Evolutionary conservation across 306 rosid species (phyloP).

Genomic region (Dalbergia cultrata): DNA sequence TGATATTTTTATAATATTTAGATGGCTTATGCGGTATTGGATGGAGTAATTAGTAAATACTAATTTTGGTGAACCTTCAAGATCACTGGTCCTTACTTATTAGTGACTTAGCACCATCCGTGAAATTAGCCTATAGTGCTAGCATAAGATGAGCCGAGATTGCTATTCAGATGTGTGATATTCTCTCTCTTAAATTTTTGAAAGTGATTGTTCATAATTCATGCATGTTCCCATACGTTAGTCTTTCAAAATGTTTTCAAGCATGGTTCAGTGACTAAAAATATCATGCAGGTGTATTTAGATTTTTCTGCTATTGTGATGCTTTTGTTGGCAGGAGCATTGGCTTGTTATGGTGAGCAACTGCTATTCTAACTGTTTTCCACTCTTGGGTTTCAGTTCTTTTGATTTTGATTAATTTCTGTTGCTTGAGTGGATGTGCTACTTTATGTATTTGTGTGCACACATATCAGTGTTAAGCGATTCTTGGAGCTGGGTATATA

Average conservation of each 20-base stretch:
- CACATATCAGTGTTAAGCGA: neutral
- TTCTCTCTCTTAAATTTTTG: neutral
- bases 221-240: constrained; percentile 18
- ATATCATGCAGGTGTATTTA: constrained; percentile 81
- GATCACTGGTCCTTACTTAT: neutral
- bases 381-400: constrained; percentile 21
- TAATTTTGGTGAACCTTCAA: neutral
- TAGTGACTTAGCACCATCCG: neutral
- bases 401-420: constrained; percentile 21
- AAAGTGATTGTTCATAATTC: neutral
- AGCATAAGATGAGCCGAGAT: constrained; percentile 35
- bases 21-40: constrained; percentile 9
- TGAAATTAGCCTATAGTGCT: neutral
- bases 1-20: neutral
- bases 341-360: constrained; percentile 85
- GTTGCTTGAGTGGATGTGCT: constrained; percentile 28
- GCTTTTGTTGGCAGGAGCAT: constrained; percentile 81
- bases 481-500: constrained; percentile 11
- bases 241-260: constrained; percentile 24
- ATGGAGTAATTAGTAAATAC: constrained; percentile 11
- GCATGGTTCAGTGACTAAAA: constrained; percentile 43
- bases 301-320: constrained; percentile 70
- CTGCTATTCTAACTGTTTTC: constrained; percentile 42
- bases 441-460: neutral
- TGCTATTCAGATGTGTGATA: neutral